phyloP scores from a whole-genome alignment of 257 asterid genomes.

The Hygrophila difformis region DNA sequence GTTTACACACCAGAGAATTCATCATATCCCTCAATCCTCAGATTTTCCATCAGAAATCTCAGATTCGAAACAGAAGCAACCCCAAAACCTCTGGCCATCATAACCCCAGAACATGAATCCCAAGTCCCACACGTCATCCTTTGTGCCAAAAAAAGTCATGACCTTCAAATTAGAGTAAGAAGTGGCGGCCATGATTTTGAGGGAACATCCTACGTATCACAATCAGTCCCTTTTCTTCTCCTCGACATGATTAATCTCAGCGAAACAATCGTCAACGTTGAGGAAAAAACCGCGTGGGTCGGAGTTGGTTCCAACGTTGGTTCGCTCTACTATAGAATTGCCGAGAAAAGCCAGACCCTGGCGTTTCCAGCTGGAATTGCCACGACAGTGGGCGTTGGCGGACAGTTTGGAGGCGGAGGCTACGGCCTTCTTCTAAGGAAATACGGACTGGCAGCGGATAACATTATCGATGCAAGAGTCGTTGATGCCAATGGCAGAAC shows the following conservation, averaged over 20 bases:
- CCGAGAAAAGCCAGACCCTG: constrained; percentile 1
- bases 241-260: constrained; percentile 18
- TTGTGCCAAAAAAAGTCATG: constrained; percentile 14
- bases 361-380: constrained; percentile 10
- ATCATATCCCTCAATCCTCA: constrained; percentile 1
- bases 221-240: constrained; percentile 17
- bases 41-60: background rate
- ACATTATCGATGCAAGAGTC: constrained; percentile 17
- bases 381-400: constrained; percentile 20
- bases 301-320: constrained; percentile 17
- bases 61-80: background rate
- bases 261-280: background rate
- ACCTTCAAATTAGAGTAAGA: constrained; percentile 13
- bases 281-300: constrained; percentile 16
- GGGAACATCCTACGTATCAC: constrained; percentile 15
- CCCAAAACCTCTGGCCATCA: background rate
- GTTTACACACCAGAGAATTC: too few relatives aligned
- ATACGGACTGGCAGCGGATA: constrained; percentile 18
- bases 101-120: constrained; percentile 6
- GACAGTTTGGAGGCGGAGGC: constrained; percentile 20
- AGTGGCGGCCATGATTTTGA: constrained; percentile 26
- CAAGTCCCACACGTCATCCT: constrained; percentile 12
- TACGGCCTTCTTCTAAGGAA: constrained; percentile 16
- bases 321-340: constrained; percentile 9
- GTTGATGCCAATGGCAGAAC: constrained; percentile 15